Evolutionary conservation across 495 filamentous ascomycete species (phyloP), one percentile per base, ranked within the genome.

Genomic region (Podospora anserina): DNA sequence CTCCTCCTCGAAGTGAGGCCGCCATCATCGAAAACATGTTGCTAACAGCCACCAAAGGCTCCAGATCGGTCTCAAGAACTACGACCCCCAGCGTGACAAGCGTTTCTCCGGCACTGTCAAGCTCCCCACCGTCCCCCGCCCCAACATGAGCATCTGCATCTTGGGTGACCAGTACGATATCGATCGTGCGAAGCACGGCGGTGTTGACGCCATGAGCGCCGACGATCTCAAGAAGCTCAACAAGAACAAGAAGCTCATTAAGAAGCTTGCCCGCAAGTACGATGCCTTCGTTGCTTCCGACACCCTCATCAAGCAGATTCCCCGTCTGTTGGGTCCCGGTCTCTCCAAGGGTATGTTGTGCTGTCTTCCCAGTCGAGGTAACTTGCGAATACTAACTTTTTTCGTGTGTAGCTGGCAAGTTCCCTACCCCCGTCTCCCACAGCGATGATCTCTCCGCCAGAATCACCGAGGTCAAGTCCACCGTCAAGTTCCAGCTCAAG

Each of bases 171-270:
- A 99, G 88, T 93, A 97, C 87, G 95, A 99, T 89, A 96, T 99
- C 78, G 95, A 99, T 81, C 92, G 95, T 85, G 94, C 95, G 70
- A 99, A 99, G 89, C 95, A 99, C 85, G 91, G 92, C 76, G 92
- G 92, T 77, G 87, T 97, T 73, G 95, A 99, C 75, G 93, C 94
- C 83, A 98, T 98, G 94, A 95, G 91, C 78, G 83, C 91, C 70
- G 95, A 99, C 76, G 95, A 99, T 83, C 84, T 99, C 82, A 98
- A 98, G 91, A 99, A 99, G 90, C 91, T 99, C 72, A 99, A 99
- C 89, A 99, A 98, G 91, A 99, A 99, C 91, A 99, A 99, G 90
- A 99, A 99, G 89, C 89, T 99, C 75, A 97, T 99, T 90, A 99
- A 99, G 91, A 99, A 98, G 89, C 92, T 99, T 70, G 96, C 95